These are phyloP conservation scores for Mycena floridula DNA, from an alignment of 768 basidiomycete genomes.

Conservation along the genomic window DNA sequence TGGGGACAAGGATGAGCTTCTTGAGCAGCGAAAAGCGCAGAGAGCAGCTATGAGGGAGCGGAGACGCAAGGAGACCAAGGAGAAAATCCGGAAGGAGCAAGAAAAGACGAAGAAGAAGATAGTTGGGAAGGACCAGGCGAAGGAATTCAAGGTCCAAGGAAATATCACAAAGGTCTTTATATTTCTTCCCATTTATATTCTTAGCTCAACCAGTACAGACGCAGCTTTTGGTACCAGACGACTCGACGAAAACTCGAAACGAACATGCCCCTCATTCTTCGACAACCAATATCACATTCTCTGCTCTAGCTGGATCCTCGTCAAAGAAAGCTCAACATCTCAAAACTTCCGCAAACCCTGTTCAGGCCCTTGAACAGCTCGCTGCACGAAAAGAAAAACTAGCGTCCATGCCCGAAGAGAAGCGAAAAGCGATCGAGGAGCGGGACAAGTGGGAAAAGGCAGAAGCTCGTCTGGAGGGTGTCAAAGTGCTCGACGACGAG, in stretches of 20 bases:
- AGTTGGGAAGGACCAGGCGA: too few relatives aligned
- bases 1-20: slow-evolving; percentile 68
- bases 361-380: slow-evolving; percentile 81
- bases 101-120: slow-evolving; percentile 48
- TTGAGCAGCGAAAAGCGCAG: slow-evolving; percentile 73
- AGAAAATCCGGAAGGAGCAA: slow-evolving; percentile 66
- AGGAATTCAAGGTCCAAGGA: slow-evolving; percentile 30
- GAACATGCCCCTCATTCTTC: slow-evolving; percentile 32
- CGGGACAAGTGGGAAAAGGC: slow-evolving; percentile 89
- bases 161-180: slow-evolving; percentile 52
- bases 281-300: slow-evolving; percentile 68
- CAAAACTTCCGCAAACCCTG: slow-evolving; percentile 73
- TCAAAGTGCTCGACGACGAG: slow-evolving; percentile 89
- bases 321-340: slow-evolving; percentile 47
- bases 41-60: slow-evolving; percentile 81
- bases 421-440: slow-evolving; percentile 74
- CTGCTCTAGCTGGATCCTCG: slow-evolving; percentile 44
- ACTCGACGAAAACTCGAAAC: slow-evolving; percentile 21
- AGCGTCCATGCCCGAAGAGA: too few relatives aligned
- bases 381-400: slow-evolving; percentile 73
- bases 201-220: slow-evolving; percentile 32
- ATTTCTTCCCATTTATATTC: slow-evolving; percentile 2
- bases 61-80: slow-evolving; percentile 78
- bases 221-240: slow-evolving; percentile 68
- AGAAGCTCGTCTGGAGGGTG: slow-evolving; percentile 79